phyloP scores from a whole-genome alignment of 2,329 filamentous ascomycete genomes.

The Scedosporium boydii region DNA sequence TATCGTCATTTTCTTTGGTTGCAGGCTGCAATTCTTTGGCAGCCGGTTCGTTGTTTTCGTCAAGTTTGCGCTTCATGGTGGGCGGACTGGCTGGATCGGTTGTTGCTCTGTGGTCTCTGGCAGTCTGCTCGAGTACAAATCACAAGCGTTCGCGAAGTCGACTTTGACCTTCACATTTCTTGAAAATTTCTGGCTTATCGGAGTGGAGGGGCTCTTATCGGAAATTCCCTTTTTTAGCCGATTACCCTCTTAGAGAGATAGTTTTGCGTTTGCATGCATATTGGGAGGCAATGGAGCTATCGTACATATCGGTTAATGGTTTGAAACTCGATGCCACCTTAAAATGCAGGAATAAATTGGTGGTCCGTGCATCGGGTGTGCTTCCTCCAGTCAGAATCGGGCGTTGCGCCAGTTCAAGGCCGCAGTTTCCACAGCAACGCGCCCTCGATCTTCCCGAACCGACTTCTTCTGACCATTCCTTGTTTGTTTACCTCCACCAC shows the following conservation, averaged over 20 bases:
- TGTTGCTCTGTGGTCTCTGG: not conserved
- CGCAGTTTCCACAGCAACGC: conserved; percentile 4
- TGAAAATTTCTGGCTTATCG: conserved; percentile 7
- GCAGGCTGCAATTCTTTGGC: conserved; percentile 14
- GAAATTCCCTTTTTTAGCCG: not conserved
- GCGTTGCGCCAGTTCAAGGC: not conserved
- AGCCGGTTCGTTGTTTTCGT: conserved; percentile 41
- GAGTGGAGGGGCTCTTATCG: conserved; percentile 4
- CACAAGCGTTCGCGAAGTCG: not conserved
- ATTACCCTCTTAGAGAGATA: not conserved
- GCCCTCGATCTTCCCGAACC: not conserved
- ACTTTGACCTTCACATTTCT: not conserved
- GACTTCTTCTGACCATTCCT: not conserved
- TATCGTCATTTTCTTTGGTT: conserved; percentile 10
- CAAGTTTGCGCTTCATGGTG: conserved; percentile 52
- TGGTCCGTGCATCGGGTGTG: not conserved
- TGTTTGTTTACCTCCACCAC: conserved; percentile 5
- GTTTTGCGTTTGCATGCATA: not conserved
- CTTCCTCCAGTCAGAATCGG: not conserved
- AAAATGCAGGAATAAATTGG: not conserved
- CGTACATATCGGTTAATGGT: not conserved
- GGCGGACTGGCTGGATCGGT: not conserved
- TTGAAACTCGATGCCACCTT: not conserved
- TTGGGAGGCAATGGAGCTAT: not conserved
- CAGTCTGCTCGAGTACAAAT: not conserved